Evolutionary conservation across 176 grass and related monocot species (phyloP), one percentile per base, ranked within the genome.

Genomic region (Musa itinerans): DNA sequence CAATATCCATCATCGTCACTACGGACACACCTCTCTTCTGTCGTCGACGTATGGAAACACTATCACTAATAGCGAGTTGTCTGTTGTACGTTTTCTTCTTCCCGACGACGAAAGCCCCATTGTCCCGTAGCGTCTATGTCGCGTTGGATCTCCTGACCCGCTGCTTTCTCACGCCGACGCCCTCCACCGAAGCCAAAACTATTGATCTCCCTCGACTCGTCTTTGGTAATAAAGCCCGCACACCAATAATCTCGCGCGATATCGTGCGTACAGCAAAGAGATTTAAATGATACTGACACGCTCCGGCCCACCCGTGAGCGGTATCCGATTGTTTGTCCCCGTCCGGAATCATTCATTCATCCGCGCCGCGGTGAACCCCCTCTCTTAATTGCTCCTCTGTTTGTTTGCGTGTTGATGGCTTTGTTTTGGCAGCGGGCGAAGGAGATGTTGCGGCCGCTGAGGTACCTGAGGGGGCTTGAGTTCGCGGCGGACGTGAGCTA

Each of bases 401-500:
- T 75, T 58, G 21, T 71, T 53, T 43, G 34, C 34, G 34, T 43
- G 34, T 6, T 43, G 34, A 43, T 43, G 34, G 0, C 34, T 43
- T 43, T 43, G 58, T 78, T 62, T 9, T 53, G 11, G 55, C 82
- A 87, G 92, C 81, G 63, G 51, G 52, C 67, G 68, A 27, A 29
- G 0, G 49, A 79, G 86, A 89, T 87, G 88, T 50, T 86, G 86
- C 69, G 49, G 84, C 76, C 1, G 55, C 73, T 99, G 54, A 78
- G 86, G 29, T 85, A 95, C 88, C 75, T 92, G 64, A 77, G 79
- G 73, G 96, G 91, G 53, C 83, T 89, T 25, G 89, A 99, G 84
- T 99, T 95, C 79, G 57, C 55, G 74, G 80, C 77, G 54, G 89
- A 92, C 6, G 86, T 86, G 52, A 81, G 75, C 73, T 99, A 95